phyloP scores from a whole-genome alignment of 179 eudicot species.

The Silene coronaria region DNA sequence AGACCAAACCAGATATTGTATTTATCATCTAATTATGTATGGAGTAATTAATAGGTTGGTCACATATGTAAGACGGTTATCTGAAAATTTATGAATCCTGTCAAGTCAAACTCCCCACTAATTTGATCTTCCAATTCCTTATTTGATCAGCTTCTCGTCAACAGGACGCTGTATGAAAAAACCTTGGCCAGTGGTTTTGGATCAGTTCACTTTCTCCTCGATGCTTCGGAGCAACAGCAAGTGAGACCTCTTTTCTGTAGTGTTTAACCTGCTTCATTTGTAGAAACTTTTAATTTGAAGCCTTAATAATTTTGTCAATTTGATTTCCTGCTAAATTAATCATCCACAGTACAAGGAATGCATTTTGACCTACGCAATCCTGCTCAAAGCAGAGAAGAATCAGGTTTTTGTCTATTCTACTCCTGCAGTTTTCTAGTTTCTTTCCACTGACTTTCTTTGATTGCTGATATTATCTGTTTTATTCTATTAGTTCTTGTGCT shows the following conservation, averaged over 20 bases:
- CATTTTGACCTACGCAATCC: slow-evolving; percentile 71
- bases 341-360: slow-evolving; percentile 83
- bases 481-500: too few relatives aligned
- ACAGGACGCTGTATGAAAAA: slow-evolving; percentile 82
- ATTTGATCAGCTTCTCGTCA: slow-evolving; percentile 72
- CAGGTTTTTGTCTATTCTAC: slow-evolving; percentile 41
- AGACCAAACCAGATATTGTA: not conserved
- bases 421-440: not conserved
- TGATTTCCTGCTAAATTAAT: slow-evolving; percentile 2
- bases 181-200: slow-evolving; percentile 98
- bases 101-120: slow-evolving; percentile 2
- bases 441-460: not conserved
- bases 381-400: slow-evolving; percentile 49
- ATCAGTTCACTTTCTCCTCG: slow-evolving; percentile 85
- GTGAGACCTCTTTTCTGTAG: slow-evolving; percentile 34
- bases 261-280: not conserved
- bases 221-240: slow-evolving; percentile 97
- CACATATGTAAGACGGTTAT: too few relatives aligned
- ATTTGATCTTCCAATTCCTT: slow-evolving; percentile 8
- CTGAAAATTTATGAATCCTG: not conserved
- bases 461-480: too few relatives aligned
- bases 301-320: not conserved
- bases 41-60: too few relatives aligned
- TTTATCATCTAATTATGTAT: too few relatives aligned
- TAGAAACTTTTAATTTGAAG: not conserved